Evolutionary conservation across 208 protist genomes (phyloP).

Genomic region (Phytomonas francai): DNA sequence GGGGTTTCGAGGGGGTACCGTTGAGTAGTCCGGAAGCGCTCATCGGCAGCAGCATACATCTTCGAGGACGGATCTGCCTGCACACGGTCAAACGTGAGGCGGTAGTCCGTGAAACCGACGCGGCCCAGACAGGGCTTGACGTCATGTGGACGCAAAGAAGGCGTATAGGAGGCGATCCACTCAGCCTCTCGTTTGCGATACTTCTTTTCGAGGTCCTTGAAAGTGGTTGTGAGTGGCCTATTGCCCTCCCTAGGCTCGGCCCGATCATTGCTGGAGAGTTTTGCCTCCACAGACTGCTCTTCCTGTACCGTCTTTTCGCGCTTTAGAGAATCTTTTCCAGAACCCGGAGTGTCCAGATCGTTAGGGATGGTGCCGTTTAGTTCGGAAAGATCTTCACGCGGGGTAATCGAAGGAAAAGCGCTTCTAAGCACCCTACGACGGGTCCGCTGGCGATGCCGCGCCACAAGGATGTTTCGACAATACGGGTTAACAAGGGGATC

Average conservation of each 20-base stretch:
- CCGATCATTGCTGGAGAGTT: not conserved
- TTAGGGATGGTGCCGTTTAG: no score
- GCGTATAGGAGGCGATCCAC: slow-evolving; percentile 11
- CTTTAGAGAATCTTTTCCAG: no score
- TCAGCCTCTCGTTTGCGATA: not conserved
- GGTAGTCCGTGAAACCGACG: slow-evolving; percentile 12
- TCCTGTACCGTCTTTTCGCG: not conserved
- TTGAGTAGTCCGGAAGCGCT: slow-evolving; percentile 6
- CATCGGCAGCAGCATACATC: slow-evolving; percentile 11
- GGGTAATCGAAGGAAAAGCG: not conserved
- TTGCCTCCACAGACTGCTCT: not conserved
- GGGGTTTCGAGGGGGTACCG: slow-evolving; percentile 12
- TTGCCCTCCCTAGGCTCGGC: not conserved
- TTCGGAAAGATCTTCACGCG: not conserved
- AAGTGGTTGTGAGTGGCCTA: not conserved
- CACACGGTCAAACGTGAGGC: slow-evolving; percentile 13
- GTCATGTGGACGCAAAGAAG: slow-evolving; percentile 12
- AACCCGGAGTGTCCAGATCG: no score
- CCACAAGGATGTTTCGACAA: slow-evolving; percentile 7
- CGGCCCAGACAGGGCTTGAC: slow-evolving; percentile 13
- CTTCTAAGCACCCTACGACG: not conserved
- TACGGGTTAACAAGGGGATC: slow-evolving; percentile 13
- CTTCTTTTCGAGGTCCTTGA: not conserved
- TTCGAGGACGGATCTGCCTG: slow-evolving; percentile 10
- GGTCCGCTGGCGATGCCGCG: slow-evolving; percentile 4